Evolutionary conservation across 2,329 filamentous ascomycete species (phyloP).

Genomic region (Mycosphaerella arachidis): DNA sequence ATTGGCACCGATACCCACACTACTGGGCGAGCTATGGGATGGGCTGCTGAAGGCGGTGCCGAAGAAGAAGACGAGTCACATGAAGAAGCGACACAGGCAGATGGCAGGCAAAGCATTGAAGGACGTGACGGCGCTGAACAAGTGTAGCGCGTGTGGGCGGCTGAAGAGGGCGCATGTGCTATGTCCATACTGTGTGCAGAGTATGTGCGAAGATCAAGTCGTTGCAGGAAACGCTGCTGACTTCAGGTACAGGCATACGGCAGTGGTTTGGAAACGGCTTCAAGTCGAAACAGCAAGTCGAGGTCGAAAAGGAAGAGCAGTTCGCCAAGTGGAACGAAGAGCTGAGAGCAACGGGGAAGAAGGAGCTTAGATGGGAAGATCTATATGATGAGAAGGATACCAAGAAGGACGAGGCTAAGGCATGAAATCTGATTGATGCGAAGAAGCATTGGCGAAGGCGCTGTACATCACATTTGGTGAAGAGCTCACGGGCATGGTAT

Average conservation of each 20-base stretch:
- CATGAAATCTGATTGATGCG: not conserved
- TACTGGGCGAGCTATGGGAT: constrained; percentile 87
- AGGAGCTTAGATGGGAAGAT: constrained; percentile 21
- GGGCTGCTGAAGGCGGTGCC: constrained; percentile 86
- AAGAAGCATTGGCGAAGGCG: not conserved
- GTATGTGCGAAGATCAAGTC: constrained; percentile 49
- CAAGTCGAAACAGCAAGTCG: constrained; percentile 26
- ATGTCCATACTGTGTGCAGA: constrained; percentile 79
- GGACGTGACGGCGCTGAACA: constrained; percentile 81
- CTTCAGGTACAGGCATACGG: constrained; percentile 28
- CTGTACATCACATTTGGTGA: not conserved
- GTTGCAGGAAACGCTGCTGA: not conserved
- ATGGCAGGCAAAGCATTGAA: constrained; percentile 94
- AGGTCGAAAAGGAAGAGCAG: constrained; percentile 18
- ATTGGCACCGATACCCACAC: constrained; percentile 60
- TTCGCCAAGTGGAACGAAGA: constrained; percentile 26
- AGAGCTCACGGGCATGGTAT: not conserved
- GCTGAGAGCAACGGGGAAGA: constrained; percentile 20
- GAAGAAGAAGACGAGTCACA: constrained; percentile 98
- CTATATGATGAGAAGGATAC: constrained; percentile 22
- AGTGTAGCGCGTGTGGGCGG: constrained; percentile 83
- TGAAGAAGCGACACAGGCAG: constrained; percentile 87
- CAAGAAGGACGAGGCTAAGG: constrained; percentile 10
- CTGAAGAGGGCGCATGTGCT: constrained; percentile 83
- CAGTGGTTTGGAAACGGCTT: constrained; percentile 35